Base-by-base conservation (phyloP, 176 grass and related monocot genomes). In the Bothriochloa decipiens region DNA sequence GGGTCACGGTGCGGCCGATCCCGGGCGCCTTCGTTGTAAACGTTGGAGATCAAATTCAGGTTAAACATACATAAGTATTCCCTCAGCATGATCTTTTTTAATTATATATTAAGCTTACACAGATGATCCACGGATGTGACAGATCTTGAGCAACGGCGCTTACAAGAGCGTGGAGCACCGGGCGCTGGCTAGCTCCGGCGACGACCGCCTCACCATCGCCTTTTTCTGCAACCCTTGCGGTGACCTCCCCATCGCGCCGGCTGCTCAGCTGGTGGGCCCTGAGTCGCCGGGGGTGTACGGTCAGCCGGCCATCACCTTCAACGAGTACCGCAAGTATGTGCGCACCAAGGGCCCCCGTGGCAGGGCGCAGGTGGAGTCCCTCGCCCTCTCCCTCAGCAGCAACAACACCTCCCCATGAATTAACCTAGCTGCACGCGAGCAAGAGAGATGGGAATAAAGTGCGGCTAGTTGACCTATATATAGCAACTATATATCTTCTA, bases 121-220 rank as follows among this genome's bases (percentile, higher is more conserved):
- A 32, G 29, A 55, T 55, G 18, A 55, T 8, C 1, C 11, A 58
- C n/a, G 20, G 0, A 20, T 55, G 6, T 18, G 18, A 45, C 52
- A 96, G 91, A 87, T 93, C 46, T 65, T 93, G 70, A 97, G 89
- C 68, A 93, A 97, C 57, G 87, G 81, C 3, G 32, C 20, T 1
- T 97, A 97, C 87, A 88, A 75, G 81, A 93, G 91, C 22, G 91
- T 75, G 74, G 94, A 96, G 61, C 94, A 96, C 55, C 84, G 91
- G 2, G 94, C 88, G 40, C 28, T 89, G 42, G 87, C 39, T 7
- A 96, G 71, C 62, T 49, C 86, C 0, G 47, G 50, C 8, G 45
- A 41, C 26, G 94, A 91, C 8, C 86, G 91, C 16, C 49, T 91
- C 29, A 89, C 91, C 77, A 29, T 91, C 22, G 91, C 89, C 18